A percentile compares a stretch with the other conserved stretches of the same genome.
Conservation (phyloP, 169 alveolate species). For the Babesia sp. region DNA sequence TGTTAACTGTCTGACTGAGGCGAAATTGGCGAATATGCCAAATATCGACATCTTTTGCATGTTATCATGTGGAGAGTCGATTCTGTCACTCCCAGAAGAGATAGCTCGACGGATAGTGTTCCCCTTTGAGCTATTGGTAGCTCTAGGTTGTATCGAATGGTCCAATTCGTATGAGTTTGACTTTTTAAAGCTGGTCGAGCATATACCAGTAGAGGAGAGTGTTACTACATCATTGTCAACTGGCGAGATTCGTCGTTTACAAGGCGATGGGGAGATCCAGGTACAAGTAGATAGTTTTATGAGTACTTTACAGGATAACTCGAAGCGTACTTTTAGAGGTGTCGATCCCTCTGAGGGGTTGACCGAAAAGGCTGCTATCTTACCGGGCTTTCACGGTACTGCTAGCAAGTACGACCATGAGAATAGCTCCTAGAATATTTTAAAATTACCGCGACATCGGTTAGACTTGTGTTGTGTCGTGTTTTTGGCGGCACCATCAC, state of each 20-base stretch:
- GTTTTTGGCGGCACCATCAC: not conserved
- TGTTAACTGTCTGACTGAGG: conserved; percentile 70
- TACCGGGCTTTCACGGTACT: conserved; percentile 55
- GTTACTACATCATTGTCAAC: not conserved
- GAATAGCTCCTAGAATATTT: not conserved
- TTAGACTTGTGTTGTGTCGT: not conserved
- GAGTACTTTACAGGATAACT: conserved; percentile 20
- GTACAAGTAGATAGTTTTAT: conserved; percentile 26
- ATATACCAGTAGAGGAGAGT: not conserved
- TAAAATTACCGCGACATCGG: not conserved
- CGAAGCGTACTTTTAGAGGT: conserved; percentile 49
- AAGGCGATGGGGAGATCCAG: conserved; percentile 16
- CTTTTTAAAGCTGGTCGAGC: conserved; percentile 36
- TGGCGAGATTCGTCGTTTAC: conserved; percentile 7
- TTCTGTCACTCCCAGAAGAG: conserved; percentile 54
- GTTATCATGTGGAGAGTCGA: conserved; percentile 64
- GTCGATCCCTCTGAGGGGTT: conserved; percentile 48
- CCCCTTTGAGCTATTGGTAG: conserved; percentile 75
- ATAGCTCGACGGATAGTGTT: conserved; percentile 44
- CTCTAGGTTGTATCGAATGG: conserved; percentile 69
- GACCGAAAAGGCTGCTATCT: not conserved
- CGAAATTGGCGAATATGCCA: conserved; percentile 72
- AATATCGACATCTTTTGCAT: conserved; percentile 69
- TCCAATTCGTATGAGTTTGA: conserved; percentile 56
- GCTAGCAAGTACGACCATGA: conserved; percentile 59